Conservation (phyloP, 352 stramenopile species). For the Phytopythium boreale region DNA sequence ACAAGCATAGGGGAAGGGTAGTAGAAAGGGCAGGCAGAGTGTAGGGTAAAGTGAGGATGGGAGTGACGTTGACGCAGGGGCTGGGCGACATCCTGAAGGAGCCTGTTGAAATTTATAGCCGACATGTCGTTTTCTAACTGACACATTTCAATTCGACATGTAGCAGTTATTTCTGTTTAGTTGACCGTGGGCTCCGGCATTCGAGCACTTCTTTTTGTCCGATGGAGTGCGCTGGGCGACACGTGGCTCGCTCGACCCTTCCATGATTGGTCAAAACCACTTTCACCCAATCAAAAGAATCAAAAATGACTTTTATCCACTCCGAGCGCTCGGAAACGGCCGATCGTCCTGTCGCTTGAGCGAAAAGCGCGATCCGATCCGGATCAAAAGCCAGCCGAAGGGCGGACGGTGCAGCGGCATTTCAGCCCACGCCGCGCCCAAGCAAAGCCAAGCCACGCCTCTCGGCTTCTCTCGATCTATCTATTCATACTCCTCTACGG, state of each 20-base stretch:
- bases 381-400: background rate
- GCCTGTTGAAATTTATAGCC: too few species aligned
- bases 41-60: too few species aligned
- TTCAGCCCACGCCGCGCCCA: background rate
- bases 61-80: too few species aligned
- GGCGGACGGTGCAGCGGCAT: background rate
- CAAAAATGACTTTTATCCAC: background rate
- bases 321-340: background rate
- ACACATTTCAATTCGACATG: background rate
- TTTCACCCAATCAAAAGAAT: constrained; percentile 1
- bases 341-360: background rate
- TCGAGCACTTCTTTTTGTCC: background rate
- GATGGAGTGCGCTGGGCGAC: background rate
- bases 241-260: background rate
- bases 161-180: too few species aligned
- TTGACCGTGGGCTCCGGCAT: background rate
- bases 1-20: too few species aligned
- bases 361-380: background rate
- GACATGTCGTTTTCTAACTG: background rate
- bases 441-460: background rate
- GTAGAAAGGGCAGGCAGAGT: too few species aligned
- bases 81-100: too few species aligned
- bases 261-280: constrained; percentile 2
- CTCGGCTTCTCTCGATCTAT: background rate
- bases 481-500: background rate